A percentile compares a stretch with the other conserved stretches of the same genome.
phyloP scores from a whole-genome alignment of 2,329 filamentous ascomycete genomes.

The Sarocladium brachiariae region DNA sequence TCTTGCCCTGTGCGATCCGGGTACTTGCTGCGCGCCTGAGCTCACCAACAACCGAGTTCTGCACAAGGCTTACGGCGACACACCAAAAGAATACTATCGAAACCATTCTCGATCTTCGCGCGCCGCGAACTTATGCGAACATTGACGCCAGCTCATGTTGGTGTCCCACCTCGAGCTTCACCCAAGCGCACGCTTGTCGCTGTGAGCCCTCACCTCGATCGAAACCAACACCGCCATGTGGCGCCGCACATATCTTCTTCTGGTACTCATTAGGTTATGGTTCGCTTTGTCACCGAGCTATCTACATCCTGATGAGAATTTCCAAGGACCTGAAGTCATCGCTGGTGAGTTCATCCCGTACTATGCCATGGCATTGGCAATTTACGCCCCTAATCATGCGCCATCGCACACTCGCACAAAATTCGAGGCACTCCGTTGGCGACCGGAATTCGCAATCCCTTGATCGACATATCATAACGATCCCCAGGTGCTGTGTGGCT shows the following conservation, averaged over 20 bases:
- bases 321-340: constrained; percentile 95
- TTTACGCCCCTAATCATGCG: neutral
- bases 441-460: neutral
- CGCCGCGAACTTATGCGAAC: neutral
- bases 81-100: neutral
- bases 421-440: neutral
- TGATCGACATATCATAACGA: neutral
- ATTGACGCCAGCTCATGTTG: constrained; percentile 11
- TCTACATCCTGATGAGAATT: constrained; percentile 97
- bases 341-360: constrained; percentile 60
- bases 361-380: neutral
- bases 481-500: neutral
- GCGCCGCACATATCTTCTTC: constrained; percentile 79
- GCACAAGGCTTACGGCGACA: constrained; percentile 1
- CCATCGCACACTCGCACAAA: constrained; percentile 5
- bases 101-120: neutral
- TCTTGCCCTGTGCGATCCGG: neutral
- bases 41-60: neutral
- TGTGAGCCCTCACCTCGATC: constrained; percentile 12
- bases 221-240: constrained; percentile 63
- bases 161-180: constrained; percentile 14
- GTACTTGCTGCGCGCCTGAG: neutral
- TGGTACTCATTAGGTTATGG: constrained; percentile 84
- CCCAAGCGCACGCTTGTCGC: constrained; percentile 18
- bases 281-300: constrained; percentile 94